These are phyloP conservation scores for Calonectria pteridis DNA, from an alignment of 2,329 filamentous ascomycete genomes.

Conservation along the genomic window DNA sequence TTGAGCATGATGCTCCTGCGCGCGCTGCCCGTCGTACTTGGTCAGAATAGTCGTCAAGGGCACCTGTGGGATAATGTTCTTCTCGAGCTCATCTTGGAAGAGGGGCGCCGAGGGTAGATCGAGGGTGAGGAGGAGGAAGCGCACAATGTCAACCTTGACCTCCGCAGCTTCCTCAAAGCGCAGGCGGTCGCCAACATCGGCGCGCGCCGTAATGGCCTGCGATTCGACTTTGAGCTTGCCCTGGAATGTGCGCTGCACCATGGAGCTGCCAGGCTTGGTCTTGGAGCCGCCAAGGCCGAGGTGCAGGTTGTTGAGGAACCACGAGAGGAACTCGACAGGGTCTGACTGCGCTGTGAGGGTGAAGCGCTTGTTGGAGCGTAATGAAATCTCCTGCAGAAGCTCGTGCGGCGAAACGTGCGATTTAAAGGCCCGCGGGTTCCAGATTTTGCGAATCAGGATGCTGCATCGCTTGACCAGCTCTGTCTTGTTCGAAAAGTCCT, in stretches of 20 bases:
- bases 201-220: slow-evolving; percentile 91
- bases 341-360: slow-evolving; percentile 92
- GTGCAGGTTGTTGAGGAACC: slow-evolving; percentile 98
- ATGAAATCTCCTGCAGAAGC: slow-evolving; percentile 91
- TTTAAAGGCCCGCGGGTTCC: slow-evolving; percentile 97
- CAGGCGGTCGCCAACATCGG: slow-evolving; percentile 86
- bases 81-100: slow-evolving; percentile 94
- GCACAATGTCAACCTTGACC: slow-evolving; percentile 80
- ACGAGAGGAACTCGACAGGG: slow-evolving; percentile 94
- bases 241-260: slow-evolving; percentile 94
- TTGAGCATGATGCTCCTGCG: slow-evolving; percentile 90
- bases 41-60: slow-evolving; percentile 84
- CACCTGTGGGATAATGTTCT: slow-evolving; percentile 96
- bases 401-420: slow-evolving; percentile 97
- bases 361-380: slow-evolving; percentile 92
- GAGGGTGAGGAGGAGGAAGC: slow-evolving; percentile 92
- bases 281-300: slow-evolving; percentile 91
- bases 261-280: slow-evolving; percentile 84
- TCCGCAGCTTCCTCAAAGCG: slow-evolving; percentile 92
- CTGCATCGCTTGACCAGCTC: slow-evolving; percentile 91
- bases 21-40: slow-evolving; percentile 91
- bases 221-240: slow-evolving; percentile 92
- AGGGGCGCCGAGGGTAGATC: slow-evolving; percentile 92
- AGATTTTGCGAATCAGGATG: slow-evolving; percentile 94
- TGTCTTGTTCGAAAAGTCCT: slow-evolving; percentile 77